A percentile compares a stretch with the other conserved stretches of the same genome.
Evolutionary conservation across 192 early-diverging fungal species (phyloP).

Genomic region (Gamsiella multidivaricata): DNA sequence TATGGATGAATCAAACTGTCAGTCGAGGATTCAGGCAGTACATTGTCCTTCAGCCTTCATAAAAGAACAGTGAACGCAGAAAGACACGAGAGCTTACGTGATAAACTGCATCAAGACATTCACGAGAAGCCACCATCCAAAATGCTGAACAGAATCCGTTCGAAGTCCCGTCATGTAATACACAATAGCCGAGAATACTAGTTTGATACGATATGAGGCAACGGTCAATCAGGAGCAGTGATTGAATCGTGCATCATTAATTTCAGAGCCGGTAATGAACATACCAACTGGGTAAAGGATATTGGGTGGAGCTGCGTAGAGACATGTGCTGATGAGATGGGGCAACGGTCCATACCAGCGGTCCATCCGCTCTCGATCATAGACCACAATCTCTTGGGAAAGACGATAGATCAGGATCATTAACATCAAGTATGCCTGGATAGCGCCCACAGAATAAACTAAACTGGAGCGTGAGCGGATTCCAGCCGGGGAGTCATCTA

Average conservation of each 20-base stretch:
- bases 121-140: slow-evolving; percentile 45
- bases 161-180: slow-evolving; percentile 46
- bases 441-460: slow-evolving; percentile 37
- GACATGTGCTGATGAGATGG: slow-evolving; percentile 31
- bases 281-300: slow-evolving; percentile 44
- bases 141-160: slow-evolving; percentile 26
- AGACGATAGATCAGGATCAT: slow-evolving; percentile 48
- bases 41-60: neutral
- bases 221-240: neutral
- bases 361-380: slow-evolving; percentile 52
- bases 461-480: slow-evolving; percentile 45
- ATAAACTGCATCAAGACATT: slow-evolving; percentile 39
- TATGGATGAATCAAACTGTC: neutral
- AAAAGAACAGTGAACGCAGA: neutral
- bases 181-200: slow-evolving; percentile 45
- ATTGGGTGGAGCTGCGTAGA: slow-evolving; percentile 36
- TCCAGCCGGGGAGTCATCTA: slow-evolving; percentile 22
- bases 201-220: neutral
- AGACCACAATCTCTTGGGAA: slow-evolving; percentile 43
- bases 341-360: slow-evolving; percentile 50
- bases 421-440: slow-evolving; percentile 45
- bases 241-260: too few relatives aligned
- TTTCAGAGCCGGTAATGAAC: too few relatives aligned
- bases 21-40: neutral
- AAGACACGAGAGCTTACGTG: slow-evolving; percentile 24